Percentiles rank a stretch among this genome's conserved stretches.
These are phyloP conservation scores for Ceratobasidium papillatum DNA, from an alignment of 1,284 basidiomycete species.

Conservation along the genomic window DNA sequence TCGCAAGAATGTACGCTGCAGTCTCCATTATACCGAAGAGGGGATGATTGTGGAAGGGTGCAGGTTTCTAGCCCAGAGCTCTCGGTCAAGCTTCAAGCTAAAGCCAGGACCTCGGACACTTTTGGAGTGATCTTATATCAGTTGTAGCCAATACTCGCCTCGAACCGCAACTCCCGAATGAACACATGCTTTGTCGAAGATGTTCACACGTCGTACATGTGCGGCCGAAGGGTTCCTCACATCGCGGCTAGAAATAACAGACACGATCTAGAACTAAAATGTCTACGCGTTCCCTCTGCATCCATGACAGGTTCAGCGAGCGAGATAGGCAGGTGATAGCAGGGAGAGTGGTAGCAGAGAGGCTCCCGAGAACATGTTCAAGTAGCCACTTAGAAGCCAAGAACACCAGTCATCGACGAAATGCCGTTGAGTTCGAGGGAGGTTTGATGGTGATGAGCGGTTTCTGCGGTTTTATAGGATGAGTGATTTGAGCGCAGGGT, in stretches of 20 bases:
- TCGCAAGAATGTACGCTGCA: neutral
- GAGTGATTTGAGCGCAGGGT: conserved; percentile 35
- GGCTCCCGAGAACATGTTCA: neutral
- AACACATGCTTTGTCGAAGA: conserved; percentile 13
- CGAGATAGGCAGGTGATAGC: neutral
- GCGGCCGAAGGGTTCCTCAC: conserved; percentile 8
- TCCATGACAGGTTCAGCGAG: neutral
- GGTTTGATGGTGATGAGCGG: conserved; percentile 1
- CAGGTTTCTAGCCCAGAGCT: neutral
- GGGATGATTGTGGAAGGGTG: neutral
- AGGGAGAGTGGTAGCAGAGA: neutral
- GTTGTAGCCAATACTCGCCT: conserved; percentile 6
- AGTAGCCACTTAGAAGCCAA: neutral
- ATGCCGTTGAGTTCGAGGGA: neutral
- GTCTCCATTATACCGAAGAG: neutral
- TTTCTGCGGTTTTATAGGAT: conserved; percentile 37
- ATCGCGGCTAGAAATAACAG: neutral
- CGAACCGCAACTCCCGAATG: conserved; percentile 21
- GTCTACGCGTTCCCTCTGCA: neutral
- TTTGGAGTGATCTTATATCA: conserved; percentile 32
- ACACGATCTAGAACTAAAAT: neutral
- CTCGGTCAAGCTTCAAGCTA: neutral
- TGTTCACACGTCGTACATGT: conserved; percentile 33
- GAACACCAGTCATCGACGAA: neutral
- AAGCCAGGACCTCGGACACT: conserved; percentile 35